Percentiles rank a stretch among this genome's conserved stretches.
Conservation (phyloP, 306 rosid species). For the Argentina anserina region DNA sequence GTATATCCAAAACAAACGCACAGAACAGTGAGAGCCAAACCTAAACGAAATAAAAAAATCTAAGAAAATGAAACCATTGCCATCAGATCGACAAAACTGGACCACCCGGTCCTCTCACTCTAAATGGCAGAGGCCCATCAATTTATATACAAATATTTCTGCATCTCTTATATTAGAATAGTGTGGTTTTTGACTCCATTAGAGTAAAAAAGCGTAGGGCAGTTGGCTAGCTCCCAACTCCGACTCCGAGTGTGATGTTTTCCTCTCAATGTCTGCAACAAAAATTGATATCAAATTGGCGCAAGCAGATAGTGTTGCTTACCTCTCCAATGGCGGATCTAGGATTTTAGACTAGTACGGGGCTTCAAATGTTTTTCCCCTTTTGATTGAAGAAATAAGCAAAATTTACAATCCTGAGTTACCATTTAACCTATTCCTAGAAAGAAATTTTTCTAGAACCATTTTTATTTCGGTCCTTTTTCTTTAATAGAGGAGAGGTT, state of each 20-base stretch:
- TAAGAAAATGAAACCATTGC: constrained; percentile 19
- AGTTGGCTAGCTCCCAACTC: constrained; percentile 10
- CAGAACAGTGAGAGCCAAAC: not conserved
- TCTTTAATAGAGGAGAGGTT: too few relatives aligned
- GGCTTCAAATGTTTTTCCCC: too few relatives aligned
- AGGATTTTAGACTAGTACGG: too few relatives aligned
- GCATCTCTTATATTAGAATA: not conserved
- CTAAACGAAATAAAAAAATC: not conserved
- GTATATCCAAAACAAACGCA: constrained; percentile 11
- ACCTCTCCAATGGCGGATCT: too few relatives aligned
- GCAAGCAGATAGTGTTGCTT: not conserved
- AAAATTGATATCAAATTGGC: not conserved
- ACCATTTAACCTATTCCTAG: too few relatives aligned
- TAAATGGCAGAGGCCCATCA: not conserved
- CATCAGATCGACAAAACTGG: constrained; percentile 46
- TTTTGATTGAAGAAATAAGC: too few relatives aligned
- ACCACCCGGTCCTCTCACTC: constrained; percentile 23
- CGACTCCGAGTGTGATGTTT: constrained; percentile 14
- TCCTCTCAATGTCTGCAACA: not conserved
- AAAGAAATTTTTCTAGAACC: too few relatives aligned
- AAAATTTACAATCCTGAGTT: too few relatives aligned
- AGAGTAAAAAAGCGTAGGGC: not conserved
- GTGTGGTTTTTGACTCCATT: constrained; percentile 15
- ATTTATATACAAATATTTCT: not conserved
- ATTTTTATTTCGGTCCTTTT: too few relatives aligned